A percentile compares a stretch with the other conserved stretches of the same genome.
Evolutionary conservation across 2,329 filamentous ascomycete species (phyloP).

Genomic region (Sporothrix pseudoabietina): DNA sequence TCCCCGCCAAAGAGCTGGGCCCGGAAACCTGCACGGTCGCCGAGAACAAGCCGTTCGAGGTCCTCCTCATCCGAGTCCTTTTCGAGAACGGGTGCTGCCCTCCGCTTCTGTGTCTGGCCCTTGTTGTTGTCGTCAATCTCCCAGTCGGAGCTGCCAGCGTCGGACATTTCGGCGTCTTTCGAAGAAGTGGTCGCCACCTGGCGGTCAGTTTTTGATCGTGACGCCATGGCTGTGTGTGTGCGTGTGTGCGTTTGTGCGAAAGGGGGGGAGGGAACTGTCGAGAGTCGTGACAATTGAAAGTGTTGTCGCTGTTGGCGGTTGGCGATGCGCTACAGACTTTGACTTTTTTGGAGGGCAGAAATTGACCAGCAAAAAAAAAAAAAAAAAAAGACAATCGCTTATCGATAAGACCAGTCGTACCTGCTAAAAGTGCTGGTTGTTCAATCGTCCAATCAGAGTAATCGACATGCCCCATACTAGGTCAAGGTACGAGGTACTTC

Average conservation of each 20-base stretch:
- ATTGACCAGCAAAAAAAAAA: slow-evolving; percentile 28
- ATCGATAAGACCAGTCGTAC: slow-evolving; percentile 29
- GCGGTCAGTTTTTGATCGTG: neutral
- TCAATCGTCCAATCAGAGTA: neutral
- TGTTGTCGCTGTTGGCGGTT: neutral
- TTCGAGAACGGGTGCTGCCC: slow-evolving; percentile 46
- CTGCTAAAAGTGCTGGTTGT: neutral
- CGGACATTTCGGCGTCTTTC: slow-evolving; percentile 31
- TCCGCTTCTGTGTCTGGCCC: slow-evolving; percentile 32
- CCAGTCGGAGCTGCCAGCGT: slow-evolving; percentile 37
- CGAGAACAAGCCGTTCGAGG: slow-evolving; percentile 85
- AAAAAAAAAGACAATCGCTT: slow-evolving; percentile 27
- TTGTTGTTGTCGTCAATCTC: slow-evolving; percentile 36
- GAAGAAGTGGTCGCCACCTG: neutral
- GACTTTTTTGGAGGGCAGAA: slow-evolving; percentile 25
- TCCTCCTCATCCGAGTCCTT: slow-evolving; percentile 85
- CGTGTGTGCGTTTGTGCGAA: neutral
- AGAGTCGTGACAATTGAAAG: neutral
- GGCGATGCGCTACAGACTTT: slow-evolving; percentile 9
- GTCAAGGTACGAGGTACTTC: neutral
- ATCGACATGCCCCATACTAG: neutral
- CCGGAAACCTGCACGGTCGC: slow-evolving; percentile 80
- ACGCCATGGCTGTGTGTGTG: slow-evolving; percentile 9
- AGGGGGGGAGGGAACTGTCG: neutral
- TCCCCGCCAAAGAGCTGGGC: slow-evolving; percentile 65